These are phyloP conservation scores for Paraphoma sp. DNA, from an alignment of 2,329 filamentous ascomycete genomes.

Conservation along the genomic window DNA sequence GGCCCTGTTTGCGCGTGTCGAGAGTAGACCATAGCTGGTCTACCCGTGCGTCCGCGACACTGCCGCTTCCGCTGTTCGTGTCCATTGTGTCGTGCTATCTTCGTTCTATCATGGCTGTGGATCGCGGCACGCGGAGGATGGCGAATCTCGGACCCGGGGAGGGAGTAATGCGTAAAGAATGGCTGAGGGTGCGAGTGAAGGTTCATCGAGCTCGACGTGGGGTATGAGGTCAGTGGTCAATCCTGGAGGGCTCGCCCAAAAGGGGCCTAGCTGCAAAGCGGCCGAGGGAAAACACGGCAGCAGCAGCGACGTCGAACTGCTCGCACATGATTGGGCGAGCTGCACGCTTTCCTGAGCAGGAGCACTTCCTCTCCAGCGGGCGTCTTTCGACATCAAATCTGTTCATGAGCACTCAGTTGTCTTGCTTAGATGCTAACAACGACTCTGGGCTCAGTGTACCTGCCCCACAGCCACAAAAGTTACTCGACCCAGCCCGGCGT, in stretches of 20 bases:
- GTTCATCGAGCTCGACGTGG: slow-evolving; percentile 33
- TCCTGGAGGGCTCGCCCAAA: slow-evolving; percentile 25
- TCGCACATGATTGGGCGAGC: slow-evolving; percentile 24
- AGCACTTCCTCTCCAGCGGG: background rate
- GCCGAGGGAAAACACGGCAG: slow-evolving; percentile 13
- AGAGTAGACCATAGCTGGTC: slow-evolving; percentile 84
- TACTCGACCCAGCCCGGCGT: too few relatives aligned
- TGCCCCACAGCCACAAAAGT: too few relatives aligned
- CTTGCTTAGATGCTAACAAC: too few relatives aligned
- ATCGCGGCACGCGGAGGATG: slow-evolving; percentile 28
- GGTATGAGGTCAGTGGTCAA: slow-evolving; percentile 39
- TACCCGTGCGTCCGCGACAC: slow-evolving; percentile 80
- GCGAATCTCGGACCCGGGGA: slow-evolving; percentile 22
- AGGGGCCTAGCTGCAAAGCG: slow-evolving; percentile 28
- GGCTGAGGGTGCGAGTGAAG: slow-evolving; percentile 21
- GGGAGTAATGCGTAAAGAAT: slow-evolving; percentile 30
- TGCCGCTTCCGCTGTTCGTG: slow-evolving; percentile 77
- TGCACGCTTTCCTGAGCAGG: background rate
- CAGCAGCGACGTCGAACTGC: slow-evolving; percentile 15
- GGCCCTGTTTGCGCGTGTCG: slow-evolving; percentile 76
- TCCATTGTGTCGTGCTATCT: slow-evolving; percentile 64
- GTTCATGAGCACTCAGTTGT: background rate
- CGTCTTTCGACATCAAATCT: background rate
- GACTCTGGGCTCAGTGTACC: too few relatives aligned
- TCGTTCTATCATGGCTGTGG: slow-evolving; percentile 48